Evolutionary conservation across 352 stramenopile species (phyloP), one percentile per base, ranked within the genome.

Genomic region (Hyaloperonospora brassicae): DNA sequence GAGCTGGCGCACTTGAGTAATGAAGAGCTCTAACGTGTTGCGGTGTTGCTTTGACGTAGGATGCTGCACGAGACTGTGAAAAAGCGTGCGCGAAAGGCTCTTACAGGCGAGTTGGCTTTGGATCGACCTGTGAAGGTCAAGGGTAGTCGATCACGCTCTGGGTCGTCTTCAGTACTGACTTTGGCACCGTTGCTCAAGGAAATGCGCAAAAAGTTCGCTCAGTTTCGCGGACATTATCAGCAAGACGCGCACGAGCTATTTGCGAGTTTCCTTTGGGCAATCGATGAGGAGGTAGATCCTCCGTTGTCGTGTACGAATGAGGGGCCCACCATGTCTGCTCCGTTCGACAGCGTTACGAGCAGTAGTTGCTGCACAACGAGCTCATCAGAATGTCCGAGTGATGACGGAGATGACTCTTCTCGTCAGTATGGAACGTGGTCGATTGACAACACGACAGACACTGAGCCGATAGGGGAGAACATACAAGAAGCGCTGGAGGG

Each of bases 171-270:
- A 2, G 67, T 86, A 21, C 48, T 86, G 17, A 86, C 76, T 0
- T 71, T 86, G 6, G 71, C 71, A 11, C 76, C 76, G 11, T 35
- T 89, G 17, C 67, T 89, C 14, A 86, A 79, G 46, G 78, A 77
- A 25, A 71, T 89, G 40, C 73, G 79, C 4, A 82, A 79, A 22
- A 87, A 88, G 30, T 97, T 98, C 63, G 73, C 82, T 5, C 84
- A 91, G 23, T 99, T 99, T 61, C 66, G 73, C n/a, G 95, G 95
- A 2, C 79, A 87, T 59, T 84, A 94, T 42, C 96, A 99, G 73
- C 96, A 99, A 44, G 97, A 99, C 61, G 86, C 93, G 5, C 93
- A 99, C 59, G 97, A 99, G 63, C 61, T 98, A 0, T 83, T 99
- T 9, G 69, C 73, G 7, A 97, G 86, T 55, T 73, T 99, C 8